Evolutionary conservation across 1,284 basidiomycete species (phyloP), one percentile per base, ranked within the genome.

Genomic region (Ganoderma sp.): DNA sequence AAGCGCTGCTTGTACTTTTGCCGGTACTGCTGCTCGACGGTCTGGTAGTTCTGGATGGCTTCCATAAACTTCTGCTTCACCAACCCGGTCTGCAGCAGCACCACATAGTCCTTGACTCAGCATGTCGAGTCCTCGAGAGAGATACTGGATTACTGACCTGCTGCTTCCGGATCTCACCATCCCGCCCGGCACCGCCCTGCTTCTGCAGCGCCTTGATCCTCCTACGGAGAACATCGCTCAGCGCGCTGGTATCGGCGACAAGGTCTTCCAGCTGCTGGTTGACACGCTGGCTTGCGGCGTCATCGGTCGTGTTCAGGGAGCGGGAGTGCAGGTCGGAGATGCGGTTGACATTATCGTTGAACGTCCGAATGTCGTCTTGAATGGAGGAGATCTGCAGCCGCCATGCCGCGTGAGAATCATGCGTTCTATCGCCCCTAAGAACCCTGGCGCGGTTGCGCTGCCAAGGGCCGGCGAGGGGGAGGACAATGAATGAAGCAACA

Each of bases 1-100:
- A 97, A 90, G 58, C 96, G 87, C 79, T 97, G 94, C 81, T 95
- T 95, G 82, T 98, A 96, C 83, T 95, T 97, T 73, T 92, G 87
- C 68, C 97, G 90, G 79, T 94, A 95, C 77, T 95, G 91, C 80
- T 96, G 93, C 82, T 99, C 98, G 32, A 98, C 95, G 52, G 89
- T 88, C 82, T 98, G 96, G 77, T 93, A 94, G 73, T 84, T 88
- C 80, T 94, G 91, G 70, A 94, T 93, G n/a, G 92, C 92, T 73
- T 94, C 92, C 63, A 93, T 87, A 77, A 94, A 94, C 79, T 93
- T 94, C 64, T 88, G 87, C 80, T 93, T 94, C 71, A 94, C 87
- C 41, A 93, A 79, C 3, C 88, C 90, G 42, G 89, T 91, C 91
- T 94, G 66, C 57, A 34, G 8, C 17, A 67, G 8, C 17, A 67